Evolutionary conservation across 495 filamentous ascomycete genomes (phyloP), one percentile per base, ranked within the genome.

Genomic region (Aspergillus saccharolyticus): DNA sequence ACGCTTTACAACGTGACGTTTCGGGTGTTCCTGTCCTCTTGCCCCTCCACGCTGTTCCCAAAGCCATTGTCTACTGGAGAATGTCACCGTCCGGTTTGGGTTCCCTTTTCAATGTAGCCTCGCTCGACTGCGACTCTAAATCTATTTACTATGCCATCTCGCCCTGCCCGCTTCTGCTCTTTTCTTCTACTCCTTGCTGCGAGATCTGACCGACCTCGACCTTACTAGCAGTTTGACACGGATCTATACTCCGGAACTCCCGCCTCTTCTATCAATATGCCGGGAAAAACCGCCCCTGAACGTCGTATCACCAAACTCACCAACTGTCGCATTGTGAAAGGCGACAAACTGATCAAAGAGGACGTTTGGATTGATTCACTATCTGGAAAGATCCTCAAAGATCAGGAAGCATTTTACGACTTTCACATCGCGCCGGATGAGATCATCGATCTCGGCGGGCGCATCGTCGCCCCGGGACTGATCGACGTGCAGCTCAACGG

Each of bases 401-500:
- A 85, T 59, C 88, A 93, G 68, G 79, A 85, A 49, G 81, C 83
- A 39, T 90, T 91, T 69, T 92, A 90, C 74, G 85, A 83, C 55
- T 76, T 87, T 44, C 80, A 86, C 22, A 65, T 78, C 16, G 75
- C 69, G 0, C 72, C 76, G 15, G 70, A 78, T 66, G 71, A 78
- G 57, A 69, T 85, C 52, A 75, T 94, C 61, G 81, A 96, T 62
- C 82, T 94, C 14, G 77, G 82, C n/a, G 87, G 88, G 47, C 85
- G 86, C 58, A 90, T 94, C 63, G 62, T 96, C 20, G 82, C 88
- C 14, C 89, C 90, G 0, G 90, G 89, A 15, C 80, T 94, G 61
- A 89, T 95, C 63, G 90, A 96, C 63, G 84, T 88, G 48, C 90
- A 96, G 66, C 79, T 93, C 46, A 96, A 96, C 63, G 90, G 90